Evolutionary conservation across 495 filamentous ascomycete genomes (phyloP), one percentile per base, ranked within the genome.

Genomic region (Penicillium lividum): DNA sequence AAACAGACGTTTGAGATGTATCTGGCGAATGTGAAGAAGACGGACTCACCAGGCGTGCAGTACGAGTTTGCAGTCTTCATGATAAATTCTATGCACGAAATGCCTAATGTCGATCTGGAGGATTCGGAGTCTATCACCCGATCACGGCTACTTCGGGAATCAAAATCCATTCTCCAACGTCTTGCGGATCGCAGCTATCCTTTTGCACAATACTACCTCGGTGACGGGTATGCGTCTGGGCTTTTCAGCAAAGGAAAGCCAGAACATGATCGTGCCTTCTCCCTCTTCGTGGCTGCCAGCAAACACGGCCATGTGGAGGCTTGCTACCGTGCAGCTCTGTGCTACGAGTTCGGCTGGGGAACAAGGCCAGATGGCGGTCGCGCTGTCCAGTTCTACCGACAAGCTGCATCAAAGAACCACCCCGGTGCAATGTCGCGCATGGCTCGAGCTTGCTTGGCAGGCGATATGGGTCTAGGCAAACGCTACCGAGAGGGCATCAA

Each of bases 321-420:
- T 29, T 93, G 87, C 43, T 99, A 97, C 74, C 89, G 94, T 52
- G 88, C 93, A 47, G 94, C 89, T 4, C 77, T 99, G 36, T 98
- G 93, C 77, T 97, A 96, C 74, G 94, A 99, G 68, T 98, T 97
- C 74, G 95, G 92, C 59, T 98, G 95, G 94, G 94, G 94, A 22
- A 92, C 87, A 56, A 84, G 91, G 34, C 91, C 90, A 57, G 93
- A 97, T 66, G 86, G 86, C 42, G 82, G 86, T 36, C 96, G 96
- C 74, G 95, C 95, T 22, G 90, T 92, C 15, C 90, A 97, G 66
- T 99, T 95, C 73, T 90, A 95, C 68, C 87, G 94, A 27, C 86
- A 89, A 50, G 84, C 93, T 2, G 93, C 95, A 11, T 90, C 91
- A 4, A 97, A 96, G 72, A 90, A 90, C 59, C 94, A 99, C 59